phyloP scores from a whole-genome alignment of 345 rosid genomes.

The Sisymbrium altissimum region DNA sequence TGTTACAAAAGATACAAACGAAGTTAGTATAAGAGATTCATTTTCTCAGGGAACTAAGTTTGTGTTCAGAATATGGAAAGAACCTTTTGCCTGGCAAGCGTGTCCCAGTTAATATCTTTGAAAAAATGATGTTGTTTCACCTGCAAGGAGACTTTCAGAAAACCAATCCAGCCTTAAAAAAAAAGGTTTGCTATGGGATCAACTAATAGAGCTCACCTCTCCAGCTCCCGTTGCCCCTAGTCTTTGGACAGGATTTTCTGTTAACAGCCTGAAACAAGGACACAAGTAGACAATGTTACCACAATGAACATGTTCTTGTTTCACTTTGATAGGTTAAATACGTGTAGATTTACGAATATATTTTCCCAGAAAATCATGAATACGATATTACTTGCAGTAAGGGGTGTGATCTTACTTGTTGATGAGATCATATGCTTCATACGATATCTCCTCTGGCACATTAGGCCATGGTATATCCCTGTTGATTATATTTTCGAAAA shows the following conservation, averaged over 20 bases:
- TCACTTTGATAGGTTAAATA: not conserved
- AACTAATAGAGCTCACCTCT: constrained; percentile 49
- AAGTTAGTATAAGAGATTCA: constrained; percentile 1
- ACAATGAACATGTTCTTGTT: constrained; percentile 7
- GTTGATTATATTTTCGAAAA: constrained; percentile 90
- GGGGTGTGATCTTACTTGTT: constrained; percentile 62
- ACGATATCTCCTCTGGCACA: constrained; percentile 75
- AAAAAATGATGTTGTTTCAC: constrained; percentile 84
- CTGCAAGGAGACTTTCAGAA: constrained; percentile 39
- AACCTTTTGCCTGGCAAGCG: constrained; percentile 95
- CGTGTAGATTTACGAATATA: too few relatives aligned
- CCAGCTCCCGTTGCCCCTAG: constrained; percentile 88
- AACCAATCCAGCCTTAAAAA: not conserved
- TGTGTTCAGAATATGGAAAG: not conserved
- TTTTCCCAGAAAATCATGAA: too few relatives aligned
- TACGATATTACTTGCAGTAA: not conserved
- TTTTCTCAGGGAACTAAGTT: not conserved
- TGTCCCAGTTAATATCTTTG: constrained; percentile 88
- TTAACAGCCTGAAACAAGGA: constrained; percentile 59
- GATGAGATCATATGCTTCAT: constrained; percentile 74
- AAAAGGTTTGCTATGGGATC: not conserved
- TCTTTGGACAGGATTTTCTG: constrained; percentile 87
- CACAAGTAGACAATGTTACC: constrained; percentile 1
- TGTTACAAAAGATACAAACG: constrained; percentile 34
- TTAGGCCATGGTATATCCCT: constrained; percentile 89